phyloP scores from a whole-genome alignment of 352 stramenopile species.

The Globisporangium splendens region DNA sequence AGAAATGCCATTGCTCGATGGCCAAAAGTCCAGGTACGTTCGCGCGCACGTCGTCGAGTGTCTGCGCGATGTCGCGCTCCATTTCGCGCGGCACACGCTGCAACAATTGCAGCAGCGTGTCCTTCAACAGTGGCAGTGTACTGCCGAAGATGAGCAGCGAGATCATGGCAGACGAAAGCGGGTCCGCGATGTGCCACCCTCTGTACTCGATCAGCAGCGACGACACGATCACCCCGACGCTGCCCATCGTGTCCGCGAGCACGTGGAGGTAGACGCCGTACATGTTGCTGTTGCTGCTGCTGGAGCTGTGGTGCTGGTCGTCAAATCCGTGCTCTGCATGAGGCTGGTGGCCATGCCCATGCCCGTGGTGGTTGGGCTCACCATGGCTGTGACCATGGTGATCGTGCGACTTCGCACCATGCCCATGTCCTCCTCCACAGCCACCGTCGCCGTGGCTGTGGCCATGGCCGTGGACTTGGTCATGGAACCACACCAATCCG shows the following conservation, averaged over 20 bases:
- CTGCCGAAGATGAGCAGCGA: conserved; percentile 83
- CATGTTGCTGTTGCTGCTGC: conserved; percentile 83
- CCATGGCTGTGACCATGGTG: conserved; percentile 36
- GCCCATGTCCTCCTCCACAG: conserved; percentile 12
- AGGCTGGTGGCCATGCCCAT: conserved; percentile 14
- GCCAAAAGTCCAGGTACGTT: conserved; percentile 36
- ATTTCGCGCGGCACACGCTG: conserved; percentile 63
- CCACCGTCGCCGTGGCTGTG: conserved; percentile 44
- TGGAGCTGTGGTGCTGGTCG: neutral
- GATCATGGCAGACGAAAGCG: conserved; percentile 79
- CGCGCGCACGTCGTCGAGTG: conserved; percentile 45
- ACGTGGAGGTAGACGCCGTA: conserved; percentile 90
- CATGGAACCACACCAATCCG: conserved; percentile 89
- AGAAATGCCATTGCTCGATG: conserved; percentile 71
- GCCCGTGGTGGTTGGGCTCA: conserved; percentile 26
- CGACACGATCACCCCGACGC: conserved; percentile 86
- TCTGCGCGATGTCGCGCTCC: conserved; percentile 36
- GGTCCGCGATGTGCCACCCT: conserved; percentile 78
- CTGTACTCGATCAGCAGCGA: conserved; percentile 85
- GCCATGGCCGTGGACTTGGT: conserved; percentile 76
- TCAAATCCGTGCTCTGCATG: conserved; percentile 9
- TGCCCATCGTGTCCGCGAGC: conserved; percentile 85
- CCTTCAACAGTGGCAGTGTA: conserved; percentile 70
- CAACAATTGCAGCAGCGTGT: conserved; percentile 68
- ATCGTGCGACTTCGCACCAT: conserved; percentile 15